Conservation (phyloP, 1,284 basidiomycete genomes). For the Naganishia sp. region DNA sequence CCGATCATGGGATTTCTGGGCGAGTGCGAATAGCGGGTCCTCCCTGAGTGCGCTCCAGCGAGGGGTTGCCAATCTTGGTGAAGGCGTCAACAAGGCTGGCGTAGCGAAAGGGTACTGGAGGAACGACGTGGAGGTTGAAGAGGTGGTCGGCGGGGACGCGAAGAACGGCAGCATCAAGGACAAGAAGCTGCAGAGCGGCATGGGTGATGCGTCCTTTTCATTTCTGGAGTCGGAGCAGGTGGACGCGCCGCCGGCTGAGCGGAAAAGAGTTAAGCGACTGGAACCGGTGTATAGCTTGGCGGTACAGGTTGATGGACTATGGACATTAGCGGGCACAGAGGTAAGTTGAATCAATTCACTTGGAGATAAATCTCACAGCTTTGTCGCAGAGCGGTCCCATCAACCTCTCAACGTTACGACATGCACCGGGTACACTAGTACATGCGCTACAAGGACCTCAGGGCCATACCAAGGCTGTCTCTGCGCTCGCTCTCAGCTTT, state of each 20-base stretch:
- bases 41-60: constrained; percentile 87
- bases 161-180: not conserved
- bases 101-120: constrained; percentile 85
- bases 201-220: constrained; percentile 5
- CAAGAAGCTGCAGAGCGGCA: constrained; percentile 11
- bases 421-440: constrained; percentile 79
- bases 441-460: constrained; percentile 65
- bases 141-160: constrained; percentile 6
- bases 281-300: constrained; percentile 83
- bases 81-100: constrained; percentile 86
- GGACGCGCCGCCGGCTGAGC: constrained; percentile 5
- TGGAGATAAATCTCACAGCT: too few species aligned
- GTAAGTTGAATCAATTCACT: constrained; percentile 57
- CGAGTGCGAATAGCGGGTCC: constrained; percentile 81
- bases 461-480: constrained; percentile 76
- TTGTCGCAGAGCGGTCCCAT: constrained; percentile 70
- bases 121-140: constrained; percentile 50
- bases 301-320: constrained; percentile 86
- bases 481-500: constrained; percentile 75
- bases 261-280: constrained; percentile 44
- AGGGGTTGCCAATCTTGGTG: constrained; percentile 83
- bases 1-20: constrained; percentile 87
- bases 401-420: constrained; percentile 88
- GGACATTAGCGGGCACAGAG: constrained; percentile 80
- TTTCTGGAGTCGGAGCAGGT: constrained; percentile 8